Evolutionary conservation across 2,329 filamentous ascomycete genomes (phyloP), one percentile per base, ranked within the genome.

Genomic region (Penicillium oxalicum): DNA sequence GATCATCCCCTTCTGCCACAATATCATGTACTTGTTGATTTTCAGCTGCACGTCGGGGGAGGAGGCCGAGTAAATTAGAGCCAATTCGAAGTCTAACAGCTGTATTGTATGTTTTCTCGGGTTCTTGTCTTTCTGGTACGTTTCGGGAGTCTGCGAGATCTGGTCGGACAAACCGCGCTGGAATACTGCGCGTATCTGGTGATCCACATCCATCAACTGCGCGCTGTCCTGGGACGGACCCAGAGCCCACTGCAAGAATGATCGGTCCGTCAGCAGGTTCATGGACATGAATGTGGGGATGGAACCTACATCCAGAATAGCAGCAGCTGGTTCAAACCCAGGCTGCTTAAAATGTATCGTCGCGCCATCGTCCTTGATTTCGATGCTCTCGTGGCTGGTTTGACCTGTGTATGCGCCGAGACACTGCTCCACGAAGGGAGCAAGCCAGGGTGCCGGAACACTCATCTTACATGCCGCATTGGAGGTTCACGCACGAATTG

Each of bases 1-100:
- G 24, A 44, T 46, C 7, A 45, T 55, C 36, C 47, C 53, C 18
- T 44, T 43, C 9, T 57, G 51, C 54, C 51, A 61, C 33, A 54
- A 52, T 34, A 69, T 57, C 2, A 37, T 46, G 38, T 66, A 65
- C 5, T 51, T 44, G 37, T 57, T 57, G 36, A 68, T 48, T 12
- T 54, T 56, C 12, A 69, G 45, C 42, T 58, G 52, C 9, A 66
- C 13, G 7, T 59, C 56, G 4, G 64, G 58, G 3, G 48, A 35
- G 4, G 53, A 45, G 9, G 47, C 48, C 28, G 57, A 53, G 52
- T 67, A 62, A 32, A 58, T 57, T 37, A 71, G 59, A 41, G 70
- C 59, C 18, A 73, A 51, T 38, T 67, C 62, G 48, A 70, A 69
- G 34, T 65, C 59, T 2, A 55, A 40, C 39, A 73, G 50, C 44